Evolutionary conservation across 2,329 filamentous ascomycete species (phyloP).

Genomic region (Colletotrichum siamense): DNA sequence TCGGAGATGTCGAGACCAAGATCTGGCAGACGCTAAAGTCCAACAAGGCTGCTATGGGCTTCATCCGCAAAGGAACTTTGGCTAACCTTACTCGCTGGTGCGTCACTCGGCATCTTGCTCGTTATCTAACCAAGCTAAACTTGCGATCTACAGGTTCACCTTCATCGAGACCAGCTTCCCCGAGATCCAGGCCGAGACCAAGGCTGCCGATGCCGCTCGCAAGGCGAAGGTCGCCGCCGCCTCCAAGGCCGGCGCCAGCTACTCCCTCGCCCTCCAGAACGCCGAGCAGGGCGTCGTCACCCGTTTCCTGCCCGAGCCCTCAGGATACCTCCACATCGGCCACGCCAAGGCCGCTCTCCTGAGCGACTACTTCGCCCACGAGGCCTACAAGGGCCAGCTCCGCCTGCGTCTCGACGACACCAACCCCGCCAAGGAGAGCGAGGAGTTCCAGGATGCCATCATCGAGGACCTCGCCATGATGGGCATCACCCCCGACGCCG

Average conservation of each 20-base stretch:
- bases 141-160: constrained; percentile 56
- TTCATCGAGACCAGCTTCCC: constrained; percentile 84
- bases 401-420: constrained; percentile 96
- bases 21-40: constrained; percentile 84
- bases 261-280: constrained; percentile 85
- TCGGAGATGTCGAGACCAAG: constrained; percentile 79
- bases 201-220: constrained; percentile 70
- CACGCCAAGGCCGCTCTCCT: constrained; percentile 93
- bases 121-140: neutral
- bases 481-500: constrained; percentile 86
- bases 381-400: constrained; percentile 89
- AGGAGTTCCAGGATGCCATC: constrained; percentile 94
- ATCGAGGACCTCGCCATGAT: constrained; percentile 89
- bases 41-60: constrained; percentile 84
- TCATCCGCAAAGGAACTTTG: constrained; percentile 79
- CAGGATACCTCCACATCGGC: constrained; percentile 83
- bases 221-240: constrained; percentile 72
- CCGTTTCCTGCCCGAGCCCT: constrained; percentile 92
- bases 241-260: constrained; percentile 82
- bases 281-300: constrained; percentile 90
- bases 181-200: constrained; percentile 75
- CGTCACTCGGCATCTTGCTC: neutral
- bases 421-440: constrained; percentile 96
- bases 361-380: constrained; percentile 96
- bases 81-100: constrained; percentile 81